These are phyloP conservation scores for Xeromyces bisporus DNA, from an alignment of 495 filamentous ascomycete genomes.

Conservation along the genomic window DNA sequence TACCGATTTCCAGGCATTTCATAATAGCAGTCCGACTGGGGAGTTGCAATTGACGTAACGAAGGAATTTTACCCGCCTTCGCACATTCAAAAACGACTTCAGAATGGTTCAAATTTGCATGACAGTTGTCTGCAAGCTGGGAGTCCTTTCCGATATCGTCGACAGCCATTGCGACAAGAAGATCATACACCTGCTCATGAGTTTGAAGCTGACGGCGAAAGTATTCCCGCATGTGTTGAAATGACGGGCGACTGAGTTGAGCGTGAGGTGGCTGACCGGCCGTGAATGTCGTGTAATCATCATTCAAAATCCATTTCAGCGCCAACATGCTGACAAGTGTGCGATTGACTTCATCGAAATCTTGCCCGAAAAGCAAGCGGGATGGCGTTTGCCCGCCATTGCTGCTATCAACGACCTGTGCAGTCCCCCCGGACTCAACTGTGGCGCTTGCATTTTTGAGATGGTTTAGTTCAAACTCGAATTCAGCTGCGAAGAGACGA, in stretches of 20 bases:
- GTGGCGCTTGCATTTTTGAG: constrained; percentile 1
- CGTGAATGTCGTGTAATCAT: constrained; percentile 13
- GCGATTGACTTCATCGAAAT: constrained; percentile 22
- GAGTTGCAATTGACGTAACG: constrained; percentile 3
- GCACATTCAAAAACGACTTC: constrained; percentile 15
- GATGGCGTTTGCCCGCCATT: constrained; percentile 9
- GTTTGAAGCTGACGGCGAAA: neutral
- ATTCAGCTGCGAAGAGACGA: neutral
- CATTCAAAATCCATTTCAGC: constrained; percentile 18
- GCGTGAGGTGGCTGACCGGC: constrained; percentile 4
- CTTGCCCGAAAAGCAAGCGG: constrained; percentile 7
- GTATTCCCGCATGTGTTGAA: constrained; percentile 1
- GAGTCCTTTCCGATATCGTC: constrained; percentile 27
- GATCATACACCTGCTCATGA: constrained; percentile 8
- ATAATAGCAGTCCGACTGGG: constrained; percentile 12
- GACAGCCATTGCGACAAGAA: constrained; percentile 18
- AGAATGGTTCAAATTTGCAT: constrained; percentile 12
- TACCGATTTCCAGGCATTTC: constrained; percentile 21
- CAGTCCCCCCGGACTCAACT: neutral
- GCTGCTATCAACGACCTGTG: neutral
- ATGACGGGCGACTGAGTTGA: constrained; percentile 1
- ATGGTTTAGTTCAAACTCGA: neutral
- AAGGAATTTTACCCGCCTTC: constrained; percentile 8
- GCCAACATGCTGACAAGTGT: constrained; percentile 16
- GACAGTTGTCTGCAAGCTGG: constrained; percentile 6